Base-by-base conservation (phyloP, 1,139 yeast species). In the Pichia inconspicua region DNA sequence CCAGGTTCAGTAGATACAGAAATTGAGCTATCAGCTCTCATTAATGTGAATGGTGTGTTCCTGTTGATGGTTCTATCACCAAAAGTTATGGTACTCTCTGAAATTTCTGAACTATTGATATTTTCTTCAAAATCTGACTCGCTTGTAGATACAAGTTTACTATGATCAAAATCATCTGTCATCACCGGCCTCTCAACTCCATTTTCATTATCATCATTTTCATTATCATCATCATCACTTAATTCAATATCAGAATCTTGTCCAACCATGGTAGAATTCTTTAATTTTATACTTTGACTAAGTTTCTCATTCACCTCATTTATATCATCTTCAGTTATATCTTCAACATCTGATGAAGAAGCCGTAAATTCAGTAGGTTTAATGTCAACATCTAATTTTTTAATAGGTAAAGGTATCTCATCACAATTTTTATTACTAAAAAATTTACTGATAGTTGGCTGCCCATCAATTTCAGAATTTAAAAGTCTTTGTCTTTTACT, bases 401-500 rank as follows among this genome's bases (percentile, higher is more conserved):
- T 28, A 11, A 30, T 37, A 2, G 27, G 15, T 25, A 40, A 15
- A 25, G 32, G 36, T 15, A 25, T 31, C n/a, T 9, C 25, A 10
- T 27, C 22, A 15, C 25, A 36, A 15, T 44, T 45, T 6, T 39
- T 47, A 12, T 46, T 39, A 30, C 46, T 48, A 27, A 58, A 56
- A 37, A 53, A 53, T 34, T 54, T 50, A 5, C 48, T 43, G 28
- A 43, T 36, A 15, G 51, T 25, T 32, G 48, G 40, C 40, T 48
- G 41, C 6, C 41, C 51, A 17, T 15, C n/a, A 25, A 36, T 40
- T 19, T 47, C 43, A 14, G 50, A 56, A 40, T 53, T 49, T 8
- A 63, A 50, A 3, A 59, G 14, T 42, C 51, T 59, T 28, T 56
- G 58, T 31, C 65, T 55, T 40, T 62, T 63, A 4, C 58, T 28